These are phyloP conservation scores for Podaxis sp. DNA, from an alignment of 768 basidiomycete species.

Conservation along the genomic window DNA sequence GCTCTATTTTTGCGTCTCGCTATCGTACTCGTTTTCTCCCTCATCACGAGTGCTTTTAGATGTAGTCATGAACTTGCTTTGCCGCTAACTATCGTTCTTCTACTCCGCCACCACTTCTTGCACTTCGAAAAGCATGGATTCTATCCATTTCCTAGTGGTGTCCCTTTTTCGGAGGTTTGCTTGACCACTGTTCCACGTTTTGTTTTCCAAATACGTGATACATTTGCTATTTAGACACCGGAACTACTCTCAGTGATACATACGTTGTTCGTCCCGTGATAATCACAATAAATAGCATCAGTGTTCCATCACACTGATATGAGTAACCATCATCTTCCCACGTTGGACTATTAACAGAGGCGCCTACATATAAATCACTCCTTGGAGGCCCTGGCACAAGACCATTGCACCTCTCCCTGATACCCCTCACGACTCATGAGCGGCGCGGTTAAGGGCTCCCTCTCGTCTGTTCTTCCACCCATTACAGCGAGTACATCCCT, in stretches of 20 bases:
- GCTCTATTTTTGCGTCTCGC: not conserved
- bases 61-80: constrained; percentile 5
- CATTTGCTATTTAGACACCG: not conserved
- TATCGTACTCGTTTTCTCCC: not conserved
- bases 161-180: not conserved
- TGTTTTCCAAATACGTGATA: not conserved
- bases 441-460: constrained; percentile 28
- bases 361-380: not conserved
- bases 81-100: constrained; percentile 26
- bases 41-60: not conserved
- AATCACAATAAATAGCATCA: not conserved
- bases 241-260: not conserved
- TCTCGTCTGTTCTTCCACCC: constrained; percentile 28
- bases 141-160: constrained; percentile 9
- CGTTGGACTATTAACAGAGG: not conserved
- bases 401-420: not conserved
- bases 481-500: constrained; percentile 22
- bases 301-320: not conserved
- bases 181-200: not conserved
- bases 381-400: too few species aligned
- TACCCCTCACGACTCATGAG: constrained; percentile 1
- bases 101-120: constrained; percentile 20
- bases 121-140: constrained; percentile 21
- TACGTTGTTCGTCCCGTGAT: not conserved
- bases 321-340: constrained; percentile 10